Evolutionary conservation across 345 rosid genomes (phyloP), one percentile per base, ranked within the genome.

Genomic region (Syzygium grande): DNA sequence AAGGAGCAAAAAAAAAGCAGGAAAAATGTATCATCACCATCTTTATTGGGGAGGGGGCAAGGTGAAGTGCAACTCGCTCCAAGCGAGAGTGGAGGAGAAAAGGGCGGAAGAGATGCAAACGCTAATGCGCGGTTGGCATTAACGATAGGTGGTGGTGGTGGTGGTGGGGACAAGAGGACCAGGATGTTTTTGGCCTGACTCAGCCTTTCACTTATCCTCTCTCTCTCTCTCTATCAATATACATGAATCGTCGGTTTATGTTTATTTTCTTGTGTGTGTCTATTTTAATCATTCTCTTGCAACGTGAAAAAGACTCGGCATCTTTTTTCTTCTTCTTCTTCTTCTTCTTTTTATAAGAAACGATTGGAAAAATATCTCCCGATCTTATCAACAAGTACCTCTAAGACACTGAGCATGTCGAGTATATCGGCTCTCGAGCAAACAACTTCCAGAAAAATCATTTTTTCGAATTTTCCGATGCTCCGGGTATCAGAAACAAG

Each of bases 171-270:
- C 79, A 68, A 43, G 46, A 43, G 43, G 5, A 17, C 90, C 93
- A 91, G 87, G 78, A 89, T 77, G 34, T 34, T 87, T 79, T 87
- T 68, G 88, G 88, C 88, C 86, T 89, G 91, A 90, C 90, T 92
- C 92, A 89, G 51, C 90, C 54, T 85, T 87, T 92, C 93, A 90
- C 92, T 87, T 11, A 11, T 25, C 17, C 55, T 34, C 4, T 86
- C 88, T 14, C 30, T 3, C 19, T 63, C 52, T 87, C 85, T 86
- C 87, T 43, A 52, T 86, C 87, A 56, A 55, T 55, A 56, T 23
- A 55, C 7, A 63, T 65, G 46, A 43, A 15, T 65, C 43, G 43
- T 30, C 43, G 8, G 78, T 16, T 7, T 1, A 65, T 30, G 43
- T 63, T 65, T 16, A 30, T 65, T 30, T 29, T 30, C 43, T 65